Evolutionary conservation across 1,139 yeast genomes (phyloP).

Genomic region (Suhomyces panamericanus): DNA sequence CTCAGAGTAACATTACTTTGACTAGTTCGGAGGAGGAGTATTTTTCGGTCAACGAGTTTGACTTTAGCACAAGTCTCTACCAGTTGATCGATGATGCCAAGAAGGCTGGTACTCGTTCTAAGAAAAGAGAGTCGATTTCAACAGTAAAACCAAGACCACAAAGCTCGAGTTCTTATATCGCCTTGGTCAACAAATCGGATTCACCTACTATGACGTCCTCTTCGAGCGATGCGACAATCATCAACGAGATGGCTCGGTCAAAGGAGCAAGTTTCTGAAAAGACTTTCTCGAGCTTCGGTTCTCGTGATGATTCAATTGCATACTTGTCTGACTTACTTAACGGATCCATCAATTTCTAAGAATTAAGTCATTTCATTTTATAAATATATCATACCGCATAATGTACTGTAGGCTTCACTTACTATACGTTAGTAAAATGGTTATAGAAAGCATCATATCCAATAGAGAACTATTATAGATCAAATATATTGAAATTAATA

Average conservation of each 20-base stretch:
- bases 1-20: constrained; percentile 12
- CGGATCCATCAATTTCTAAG: constrained; percentile 22
- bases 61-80: constrained; percentile 12
- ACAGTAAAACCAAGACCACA: neutral
- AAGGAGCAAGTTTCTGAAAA: constrained; percentile 41
- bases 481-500: too few species aligned
- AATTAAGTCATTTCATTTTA: neutral
- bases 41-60: constrained; percentile 33
- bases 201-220: constrained; percentile 18
- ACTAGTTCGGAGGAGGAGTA: constrained; percentile 37
- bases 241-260: constrained; percentile 18
- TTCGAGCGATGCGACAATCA: constrained; percentile 39
- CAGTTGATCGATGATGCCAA: constrained; percentile 10
- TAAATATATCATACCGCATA: neutral
- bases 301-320: constrained; percentile 30
- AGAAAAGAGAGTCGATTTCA: neutral
- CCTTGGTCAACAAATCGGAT: constrained; percentile 1
- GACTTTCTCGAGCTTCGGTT: constrained; percentile 40
- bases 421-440: too few species aligned
- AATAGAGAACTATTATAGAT: too few species aligned
- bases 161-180: neutral
- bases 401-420: too few species aligned
- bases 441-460: too few species aligned
- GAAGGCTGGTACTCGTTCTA: constrained; percentile 3
- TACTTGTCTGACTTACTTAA: constrained; percentile 37